Evolutionary conservation across 768 basidiomycete genomes (phyloP).

Genomic region (Daedalea quercina): DNA sequence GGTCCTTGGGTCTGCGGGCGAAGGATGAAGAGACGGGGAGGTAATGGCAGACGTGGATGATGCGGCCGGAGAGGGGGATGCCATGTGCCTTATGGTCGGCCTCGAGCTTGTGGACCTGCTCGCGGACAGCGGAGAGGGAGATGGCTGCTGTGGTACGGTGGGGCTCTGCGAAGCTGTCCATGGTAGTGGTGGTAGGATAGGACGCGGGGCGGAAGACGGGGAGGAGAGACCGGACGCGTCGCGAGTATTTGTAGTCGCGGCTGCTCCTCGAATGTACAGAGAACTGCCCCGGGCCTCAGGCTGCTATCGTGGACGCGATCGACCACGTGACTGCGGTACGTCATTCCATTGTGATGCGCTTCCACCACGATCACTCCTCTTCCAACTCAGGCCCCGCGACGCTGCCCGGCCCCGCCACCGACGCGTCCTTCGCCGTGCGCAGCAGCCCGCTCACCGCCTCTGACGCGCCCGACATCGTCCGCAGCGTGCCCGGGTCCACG

Average conservation of each 20-base stretch:
- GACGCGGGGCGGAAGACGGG: neutral
- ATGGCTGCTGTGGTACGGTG: conserved; percentile 35
- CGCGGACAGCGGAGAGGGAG: conserved; percentile 66
- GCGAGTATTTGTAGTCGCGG: neutral
- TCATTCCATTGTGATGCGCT: neutral
- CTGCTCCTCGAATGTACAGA: too few species aligned
- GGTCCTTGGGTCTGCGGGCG: conserved; percentile 35
- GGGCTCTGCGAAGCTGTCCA: conserved; percentile 73
- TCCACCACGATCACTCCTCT: neutral
- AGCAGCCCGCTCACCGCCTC: neutral
- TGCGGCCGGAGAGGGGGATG: conserved; percentile 75
- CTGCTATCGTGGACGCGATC: neutral
- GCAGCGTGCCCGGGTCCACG: too few species aligned
- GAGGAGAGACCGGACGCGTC: neutral
- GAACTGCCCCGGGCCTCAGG: too few species aligned
- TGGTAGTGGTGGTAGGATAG: too few species aligned
- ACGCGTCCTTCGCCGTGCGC: neutral
- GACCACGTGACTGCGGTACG: neutral
- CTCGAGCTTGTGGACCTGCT: conserved; percentile 67
- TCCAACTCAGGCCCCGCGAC: neutral
- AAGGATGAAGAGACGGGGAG: conserved; percentile 73
- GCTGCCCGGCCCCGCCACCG: neutral
- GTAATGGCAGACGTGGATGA: conserved; percentile 90
- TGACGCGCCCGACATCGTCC: neutral
- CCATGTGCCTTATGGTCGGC: conserved; percentile 62